A percentile compares a stretch with the other conserved stretches of the same genome.
Evolutionary conservation across 2,329 filamentous ascomycete genomes (phyloP).

Genomic region (Sclerotinia trifoliorum): DNA sequence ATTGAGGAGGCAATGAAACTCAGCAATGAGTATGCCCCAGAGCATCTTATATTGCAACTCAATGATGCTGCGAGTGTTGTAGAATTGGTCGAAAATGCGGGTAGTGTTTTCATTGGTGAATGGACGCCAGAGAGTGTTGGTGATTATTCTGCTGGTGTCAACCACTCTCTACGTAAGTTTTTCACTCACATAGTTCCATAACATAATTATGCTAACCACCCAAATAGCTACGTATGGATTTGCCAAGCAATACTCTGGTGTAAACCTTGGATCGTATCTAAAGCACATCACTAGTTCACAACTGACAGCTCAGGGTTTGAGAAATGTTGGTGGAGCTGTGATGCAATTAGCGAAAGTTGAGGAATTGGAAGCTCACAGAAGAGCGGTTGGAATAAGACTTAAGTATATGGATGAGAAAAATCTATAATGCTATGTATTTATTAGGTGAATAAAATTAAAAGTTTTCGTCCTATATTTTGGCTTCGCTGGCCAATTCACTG

Average conservation of each 20-base stretch:
- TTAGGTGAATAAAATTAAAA: slow-evolving; percentile 7
- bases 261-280: slow-evolving; percentile 92
- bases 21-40: slow-evolving; percentile 93
- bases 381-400: slow-evolving; percentile 66
- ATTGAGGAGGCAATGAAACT: slow-evolving; percentile 73
- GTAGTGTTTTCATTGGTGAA: slow-evolving; percentile 90
- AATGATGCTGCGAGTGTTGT: slow-evolving; percentile 72
- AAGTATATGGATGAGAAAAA: slow-evolving; percentile 44
- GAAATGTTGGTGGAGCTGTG: slow-evolving; percentile 82
- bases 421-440: slow-evolving; percentile 16
- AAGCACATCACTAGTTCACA: slow-evolving; percentile 98
- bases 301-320: slow-evolving; percentile 79
- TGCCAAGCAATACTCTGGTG: slow-evolving; percentile 96
- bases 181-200: not conserved
- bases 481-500: not conserved
- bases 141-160: slow-evolving; percentile 96
- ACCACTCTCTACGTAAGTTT: slow-evolving; percentile 90
- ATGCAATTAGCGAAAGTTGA: slow-evolving; percentile 96
- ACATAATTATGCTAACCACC: slow-evolving; percentile 16
- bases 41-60: slow-evolving; percentile 92
- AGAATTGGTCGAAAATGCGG: slow-evolving; percentile 83
- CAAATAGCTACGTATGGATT: slow-evolving; percentile 87
- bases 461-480: not conserved
- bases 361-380: slow-evolving; percentile 87
- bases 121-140: slow-evolving; percentile 99